phyloP scores from a whole-genome alignment of 805 yeast genomes.

The Pichia scutulata region DNA sequence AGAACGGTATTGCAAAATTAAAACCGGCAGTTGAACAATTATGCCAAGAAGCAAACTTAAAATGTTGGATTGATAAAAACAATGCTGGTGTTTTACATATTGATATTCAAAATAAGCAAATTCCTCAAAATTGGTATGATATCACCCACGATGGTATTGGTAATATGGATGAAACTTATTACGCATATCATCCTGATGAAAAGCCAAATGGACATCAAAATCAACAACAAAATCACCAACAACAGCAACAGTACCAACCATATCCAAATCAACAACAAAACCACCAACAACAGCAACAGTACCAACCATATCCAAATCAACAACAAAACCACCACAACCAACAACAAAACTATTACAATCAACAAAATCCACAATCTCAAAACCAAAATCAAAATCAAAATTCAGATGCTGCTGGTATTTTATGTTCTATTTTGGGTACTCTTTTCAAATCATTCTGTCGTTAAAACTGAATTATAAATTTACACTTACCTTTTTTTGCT shows the following conservation, averaged over 20 bases:
- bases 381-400: constrained; percentile 23
- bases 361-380: too few relatives aligned
- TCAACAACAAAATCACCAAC: constrained; percentile 19
- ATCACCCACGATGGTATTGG: constrained; percentile 27
- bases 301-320: constrained; percentile 21
- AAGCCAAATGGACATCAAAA: constrained; percentile 15
- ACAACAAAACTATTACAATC: constrained; percentile 25
- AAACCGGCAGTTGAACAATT: constrained; percentile 82
- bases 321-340: constrained; percentile 25
- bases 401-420: not conserved
- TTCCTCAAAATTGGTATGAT: constrained; percentile 33
- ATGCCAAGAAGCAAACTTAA: constrained; percentile 60
- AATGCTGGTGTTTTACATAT: constrained; percentile 79
- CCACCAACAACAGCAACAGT: constrained; percentile 24
- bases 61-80: constrained; percentile 52
- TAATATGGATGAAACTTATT: constrained; percentile 24
- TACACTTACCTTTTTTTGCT: too few relatives aligned
- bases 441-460: constrained; percentile 2
- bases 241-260: constrained; percentile 23
- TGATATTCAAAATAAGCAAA: constrained; percentile 43
- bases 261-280: constrained; percentile 21
- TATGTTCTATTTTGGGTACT: not conserved
- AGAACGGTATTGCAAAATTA: constrained; percentile 73
- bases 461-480: not conserved
- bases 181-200: constrained; percentile 11